Evolutionary conservation across 1,139 yeast genomes (phyloP).

Genomic region (Hansenula anomala): DNA sequence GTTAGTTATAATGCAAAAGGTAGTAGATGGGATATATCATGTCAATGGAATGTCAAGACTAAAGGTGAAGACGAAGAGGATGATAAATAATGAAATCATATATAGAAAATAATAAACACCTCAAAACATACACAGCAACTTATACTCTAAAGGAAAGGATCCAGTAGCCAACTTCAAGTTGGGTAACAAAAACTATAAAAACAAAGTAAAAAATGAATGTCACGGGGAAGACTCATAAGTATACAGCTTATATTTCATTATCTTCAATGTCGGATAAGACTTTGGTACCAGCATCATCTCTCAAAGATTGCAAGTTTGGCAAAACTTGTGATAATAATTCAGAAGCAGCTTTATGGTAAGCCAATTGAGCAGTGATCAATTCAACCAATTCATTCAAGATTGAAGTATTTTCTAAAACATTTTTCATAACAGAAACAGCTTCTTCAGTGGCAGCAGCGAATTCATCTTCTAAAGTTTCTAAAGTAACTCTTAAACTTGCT

Average conservation of each 20-base stretch:
- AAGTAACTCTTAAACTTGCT: constrained; percentile 68
- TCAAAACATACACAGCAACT: no score
- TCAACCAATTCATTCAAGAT: constrained; percentile 69
- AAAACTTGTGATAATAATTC: constrained; percentile 65
- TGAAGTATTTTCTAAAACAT: constrained; percentile 69
- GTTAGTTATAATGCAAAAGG: constrained; percentile 87
- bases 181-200: no score
- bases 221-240: neutral
- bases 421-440: constrained; percentile 80
- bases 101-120: neutral
- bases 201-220: neutral
- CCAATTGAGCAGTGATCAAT: constrained; percentile 74
- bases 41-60: constrained; percentile 70
- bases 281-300: constrained; percentile 44
- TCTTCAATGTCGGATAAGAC: constrained; percentile 24
- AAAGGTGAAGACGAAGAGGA: constrained; percentile 33
- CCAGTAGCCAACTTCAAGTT: no score
- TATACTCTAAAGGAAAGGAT: no score
- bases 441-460: constrained; percentile 90
- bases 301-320: constrained; percentile 58
- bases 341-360: constrained; percentile 73
- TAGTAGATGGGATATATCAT: constrained; percentile 85
- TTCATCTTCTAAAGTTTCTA: constrained; percentile 86
- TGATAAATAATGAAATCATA: constrained; percentile 6
- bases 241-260: constrained; percentile 11